Evolutionary conservation across 352 stramenopile genomes (phyloP).

Genomic region (Phytophthora lateralis): DNA sequence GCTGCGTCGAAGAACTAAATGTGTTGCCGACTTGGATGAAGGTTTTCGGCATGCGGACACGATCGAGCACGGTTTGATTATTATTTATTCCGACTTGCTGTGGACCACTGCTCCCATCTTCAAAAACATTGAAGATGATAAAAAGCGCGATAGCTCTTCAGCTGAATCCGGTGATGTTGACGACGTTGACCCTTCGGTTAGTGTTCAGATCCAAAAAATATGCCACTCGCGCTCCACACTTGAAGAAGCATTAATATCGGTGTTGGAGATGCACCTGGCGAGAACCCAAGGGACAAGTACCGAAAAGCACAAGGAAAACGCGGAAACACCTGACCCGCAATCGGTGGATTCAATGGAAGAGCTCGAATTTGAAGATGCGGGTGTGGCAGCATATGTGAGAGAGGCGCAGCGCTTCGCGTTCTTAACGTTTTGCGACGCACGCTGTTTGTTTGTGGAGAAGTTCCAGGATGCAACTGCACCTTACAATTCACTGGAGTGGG

Average conservation of each 20-base stretch:
- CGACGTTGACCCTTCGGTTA: constrained; percentile 15
- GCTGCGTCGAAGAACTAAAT: constrained; percentile 54
- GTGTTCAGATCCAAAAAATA: constrained; percentile 51
- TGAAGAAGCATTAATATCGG: constrained; percentile 65
- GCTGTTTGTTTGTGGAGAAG: constrained; percentile 86
- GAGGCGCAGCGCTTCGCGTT: constrained; percentile 73
- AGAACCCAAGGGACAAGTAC: constrained; percentile 32
- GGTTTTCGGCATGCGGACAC: constrained; percentile 59
- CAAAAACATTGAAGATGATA: constrained; percentile 37
- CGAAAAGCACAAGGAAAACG: constrained; percentile 42
- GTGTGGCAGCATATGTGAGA: constrained; percentile 58
- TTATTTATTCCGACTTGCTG: constrained; percentile 79
- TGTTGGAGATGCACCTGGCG: constrained; percentile 79
- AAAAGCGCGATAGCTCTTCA: constrained; percentile 26
- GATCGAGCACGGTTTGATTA: constrained; percentile 66
- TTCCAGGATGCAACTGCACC: constrained; percentile 65
- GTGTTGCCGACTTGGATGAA: constrained; percentile 52
- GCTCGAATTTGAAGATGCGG: constrained; percentile 65
- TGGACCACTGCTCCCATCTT: constrained; percentile 80
- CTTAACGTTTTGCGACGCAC: constrained; percentile 76
- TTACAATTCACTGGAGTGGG: constrained; percentile 71
- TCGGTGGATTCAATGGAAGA: constrained; percentile 62
- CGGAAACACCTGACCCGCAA: constrained; percentile 17
- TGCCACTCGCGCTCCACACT: constrained; percentile 43
- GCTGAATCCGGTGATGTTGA: constrained; percentile 1